Evolutionary conservation across 495 filamentous ascomycete species (phyloP), one percentile per base, ranked within the genome.

Genomic region (Xylaria bambusicola): DNA sequence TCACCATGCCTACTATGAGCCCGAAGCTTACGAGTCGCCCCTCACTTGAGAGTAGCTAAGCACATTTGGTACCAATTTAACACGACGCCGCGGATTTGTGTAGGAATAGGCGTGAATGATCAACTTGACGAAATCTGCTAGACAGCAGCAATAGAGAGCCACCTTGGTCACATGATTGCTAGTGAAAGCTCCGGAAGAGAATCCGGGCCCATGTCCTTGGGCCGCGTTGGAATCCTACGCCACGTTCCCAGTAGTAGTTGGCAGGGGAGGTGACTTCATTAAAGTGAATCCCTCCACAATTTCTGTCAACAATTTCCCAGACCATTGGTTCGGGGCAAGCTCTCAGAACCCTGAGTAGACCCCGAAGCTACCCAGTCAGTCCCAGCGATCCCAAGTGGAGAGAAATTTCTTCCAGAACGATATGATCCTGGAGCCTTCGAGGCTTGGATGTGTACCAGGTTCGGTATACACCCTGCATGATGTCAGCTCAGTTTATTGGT

Each of bases 271-370:
- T 35, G 12, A 47, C 40, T 60, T 60, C 57, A 52, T 53, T 60
- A 45, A 53, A 60, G 31, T 60, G 20, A 45, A 35, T 51, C 31
- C 42, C 57, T 60, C 57, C 57, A 60, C 57, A 52, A 6, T 60
- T 45, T 53, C 49, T 60, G 57, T 60, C 57, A 60, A 52, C 21
- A 45, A 3, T 60, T 60, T 60, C 15, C 56, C 57, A 60, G 29
- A 12, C 57, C 57, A 60, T 60, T 60, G 57, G 47, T 47, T 60
- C 48, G 47, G 48, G 47, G 5, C 36, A 9, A 18, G 12, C 20
- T 48, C 53, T 42, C 17, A 38, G 53, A 26, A 56, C 53, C 53
- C 53, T 56, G 53, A 36, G 31, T 24, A 56, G 53, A 56, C 41
- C 53, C 52, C 41, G 29, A 56, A 33, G n/a, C n/a, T n/a, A n/a